A percentile compares a stretch with the other conserved stretches of the same genome.
phyloP scores from a whole-genome alignment of 139 green algal genomes.

The Chlorella sp. region DNA sequence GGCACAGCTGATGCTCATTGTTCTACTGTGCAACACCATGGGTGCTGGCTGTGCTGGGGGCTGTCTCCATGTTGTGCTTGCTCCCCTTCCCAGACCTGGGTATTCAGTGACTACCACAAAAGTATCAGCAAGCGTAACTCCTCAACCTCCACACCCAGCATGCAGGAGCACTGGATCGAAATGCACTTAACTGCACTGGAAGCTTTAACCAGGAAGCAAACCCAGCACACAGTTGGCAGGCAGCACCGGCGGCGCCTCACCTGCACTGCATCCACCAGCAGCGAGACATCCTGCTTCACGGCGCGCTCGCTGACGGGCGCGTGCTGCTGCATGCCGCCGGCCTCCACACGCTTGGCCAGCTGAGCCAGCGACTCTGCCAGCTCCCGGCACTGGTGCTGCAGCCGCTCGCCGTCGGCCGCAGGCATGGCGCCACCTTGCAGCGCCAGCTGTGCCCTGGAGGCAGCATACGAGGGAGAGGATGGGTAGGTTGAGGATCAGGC shows the following conservation, averaged over 20 bases:
- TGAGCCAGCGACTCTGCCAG: neutral
- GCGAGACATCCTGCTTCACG: neutral
- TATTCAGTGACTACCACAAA: neutral
- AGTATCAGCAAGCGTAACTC: neutral
- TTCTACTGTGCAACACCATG: too few relatives aligned
- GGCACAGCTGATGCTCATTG: too few relatives aligned
- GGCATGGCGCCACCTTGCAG: neutral
- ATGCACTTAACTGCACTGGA: neutral
- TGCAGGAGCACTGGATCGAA: neutral
- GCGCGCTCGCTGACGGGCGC: neutral
- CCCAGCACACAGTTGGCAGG: neutral
- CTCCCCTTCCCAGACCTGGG: too few relatives aligned
- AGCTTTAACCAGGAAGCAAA: neutral
- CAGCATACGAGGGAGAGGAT: neutral
- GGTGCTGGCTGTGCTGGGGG: too few relatives aligned
- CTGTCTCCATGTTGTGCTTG: too few relatives aligned
- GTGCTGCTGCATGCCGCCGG: neutral
- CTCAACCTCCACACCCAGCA: neutral
- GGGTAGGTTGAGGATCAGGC: neutral
- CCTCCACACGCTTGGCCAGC: neutral
- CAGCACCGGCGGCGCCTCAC: neutral
- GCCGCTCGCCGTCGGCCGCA: neutral
- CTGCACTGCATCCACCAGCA: constrained; percentile 24
- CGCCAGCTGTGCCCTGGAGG: neutral
- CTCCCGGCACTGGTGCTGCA: neutral